phyloP scores from a whole-genome alignment of 31 red algal species.

The Endocladia muricata region DNA sequence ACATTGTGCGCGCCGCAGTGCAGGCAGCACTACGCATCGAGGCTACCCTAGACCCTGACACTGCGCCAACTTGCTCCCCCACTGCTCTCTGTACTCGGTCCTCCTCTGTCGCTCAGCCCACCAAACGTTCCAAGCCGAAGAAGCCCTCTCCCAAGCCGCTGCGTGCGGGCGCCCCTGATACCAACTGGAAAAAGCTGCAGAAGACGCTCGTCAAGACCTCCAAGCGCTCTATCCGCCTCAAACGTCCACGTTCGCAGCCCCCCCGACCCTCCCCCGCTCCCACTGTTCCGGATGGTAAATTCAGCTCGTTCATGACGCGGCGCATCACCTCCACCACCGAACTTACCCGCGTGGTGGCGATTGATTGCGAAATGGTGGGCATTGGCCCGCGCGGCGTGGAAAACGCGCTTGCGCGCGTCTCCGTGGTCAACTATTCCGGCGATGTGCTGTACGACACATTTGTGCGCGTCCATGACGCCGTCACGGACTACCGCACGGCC shows the following conservation, averaged over 20 bases:
- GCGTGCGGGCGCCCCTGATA: no score
- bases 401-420: conserved; percentile 86
- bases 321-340: conserved; percentile 7
- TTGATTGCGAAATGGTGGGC: conserved; percentile 99
- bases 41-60: background rate
- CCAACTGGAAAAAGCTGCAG: conserved; percentile 23
- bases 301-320: conserved; percentile 58
- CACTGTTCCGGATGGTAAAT: background rate
- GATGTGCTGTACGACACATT: conserved; percentile 83
- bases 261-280: background rate
- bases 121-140: no score
- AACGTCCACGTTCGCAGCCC: background rate
- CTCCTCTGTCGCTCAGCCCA: no score
- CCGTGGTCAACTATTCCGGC: conserved; percentile 85
- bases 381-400: conserved; percentile 74
- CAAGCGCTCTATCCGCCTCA: background rate
- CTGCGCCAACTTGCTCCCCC: no score
- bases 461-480: conserved; percentile 66
- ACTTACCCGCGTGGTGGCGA: conserved; percentile 57
- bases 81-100: no score
- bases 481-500: conserved; percentile 91
- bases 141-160: no score
- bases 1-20: conserved; percentile 4
- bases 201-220: background rate
- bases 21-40: background rate